phyloP scores from a whole-genome alignment of 2,329 filamentous ascomycete genomes.

The Fusarium globosum region DNA sequence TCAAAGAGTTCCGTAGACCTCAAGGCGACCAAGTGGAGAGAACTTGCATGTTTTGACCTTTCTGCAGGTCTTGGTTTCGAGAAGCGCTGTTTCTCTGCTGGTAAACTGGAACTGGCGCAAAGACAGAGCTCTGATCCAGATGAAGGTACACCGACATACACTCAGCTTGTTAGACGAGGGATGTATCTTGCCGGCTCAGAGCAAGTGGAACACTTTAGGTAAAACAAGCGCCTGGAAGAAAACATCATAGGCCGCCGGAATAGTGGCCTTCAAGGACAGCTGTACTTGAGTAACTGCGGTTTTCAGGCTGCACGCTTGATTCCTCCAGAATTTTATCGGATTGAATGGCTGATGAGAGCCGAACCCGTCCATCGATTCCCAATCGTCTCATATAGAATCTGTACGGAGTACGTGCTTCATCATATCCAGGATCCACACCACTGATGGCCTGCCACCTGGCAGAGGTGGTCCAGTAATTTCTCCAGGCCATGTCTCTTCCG shows the following conservation, averaged over 20 bases:
- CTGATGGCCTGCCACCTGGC: conserved; percentile 42
- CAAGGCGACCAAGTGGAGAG: conserved; percentile 34
- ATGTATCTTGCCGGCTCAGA: conserved; percentile 25
- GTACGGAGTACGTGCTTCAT: background rate
- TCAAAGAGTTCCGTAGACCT: conserved; percentile 4
- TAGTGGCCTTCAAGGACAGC: conserved; percentile 10
- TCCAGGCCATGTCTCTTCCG: conserved; percentile 13
- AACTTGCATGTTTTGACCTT: conserved; percentile 5
- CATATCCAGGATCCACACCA: conserved; percentile 16
- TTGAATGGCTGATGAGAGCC: conserved; percentile 12
- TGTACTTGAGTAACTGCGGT: conserved; percentile 12
- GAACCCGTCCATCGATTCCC: background rate
- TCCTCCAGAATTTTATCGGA: background rate
- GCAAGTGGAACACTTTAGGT: conserved; percentile 10
- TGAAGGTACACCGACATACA: conserved; percentile 7
- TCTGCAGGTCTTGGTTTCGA: conserved; percentile 43
- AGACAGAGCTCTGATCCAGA: background rate
- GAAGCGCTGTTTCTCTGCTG: conserved; percentile 34
- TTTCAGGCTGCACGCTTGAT: conserved; percentile 6
- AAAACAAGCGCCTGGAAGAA: conserved; percentile 38
- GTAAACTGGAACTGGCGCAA: conserved; percentile 32
- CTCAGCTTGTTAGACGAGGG: background rate
- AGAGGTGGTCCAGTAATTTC: conserved; percentile 36
- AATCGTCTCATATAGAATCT: background rate
- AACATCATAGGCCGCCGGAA: conserved; percentile 25